Conservation (phyloP, 2,329 filamentous ascomycete genomes). For the Epichloe festucae region DNA sequence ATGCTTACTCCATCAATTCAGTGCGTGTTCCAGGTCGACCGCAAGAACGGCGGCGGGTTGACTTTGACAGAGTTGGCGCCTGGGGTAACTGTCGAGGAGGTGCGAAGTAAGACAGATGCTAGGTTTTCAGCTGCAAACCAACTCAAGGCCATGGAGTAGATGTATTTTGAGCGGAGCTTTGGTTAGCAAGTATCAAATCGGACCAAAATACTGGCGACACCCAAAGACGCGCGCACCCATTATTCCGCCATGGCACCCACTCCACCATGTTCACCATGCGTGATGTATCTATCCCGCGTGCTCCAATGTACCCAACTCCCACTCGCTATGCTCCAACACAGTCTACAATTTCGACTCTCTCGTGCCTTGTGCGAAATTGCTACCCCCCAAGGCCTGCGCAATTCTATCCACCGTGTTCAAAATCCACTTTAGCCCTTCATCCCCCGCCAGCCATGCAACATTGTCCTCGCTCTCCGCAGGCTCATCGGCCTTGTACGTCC, state of each 20-base stretch:
- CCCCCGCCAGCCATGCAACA: constrained; percentile 27
- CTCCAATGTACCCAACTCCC: not conserved
- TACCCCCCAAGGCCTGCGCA: constrained; percentile 32
- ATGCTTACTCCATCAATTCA: constrained; percentile 15
- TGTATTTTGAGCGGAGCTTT: not conserved
- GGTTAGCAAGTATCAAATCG: too few relatives aligned
- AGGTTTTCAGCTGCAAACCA: constrained; percentile 49
- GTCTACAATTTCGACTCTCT: constrained; percentile 7
- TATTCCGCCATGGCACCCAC: too few relatives aligned
- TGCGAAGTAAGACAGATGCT: constrained; percentile 57
- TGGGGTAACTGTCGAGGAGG: constrained; percentile 53
- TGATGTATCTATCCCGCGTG: not conserved
- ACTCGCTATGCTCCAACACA: not conserved
- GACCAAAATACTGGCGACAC: too few relatives aligned
- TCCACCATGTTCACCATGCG: too few relatives aligned
- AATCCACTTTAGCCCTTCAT: constrained; percentile 36
- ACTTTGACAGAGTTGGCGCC: constrained; percentile 60
- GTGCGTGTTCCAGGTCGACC: constrained; percentile 60
- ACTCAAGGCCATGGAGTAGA: constrained; percentile 33
- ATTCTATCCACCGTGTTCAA: constrained; percentile 31
- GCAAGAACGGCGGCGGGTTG: constrained; percentile 40
- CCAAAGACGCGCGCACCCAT: too few relatives aligned
- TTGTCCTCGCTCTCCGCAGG: constrained; percentile 21
- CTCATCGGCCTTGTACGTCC: constrained; percentile 30
- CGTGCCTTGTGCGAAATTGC: constrained; percentile 20